Evolutionary conservation across 2,329 filamentous ascomycete genomes (phyloP).

Genomic region (Coniochaeta pulveracea): DNA sequence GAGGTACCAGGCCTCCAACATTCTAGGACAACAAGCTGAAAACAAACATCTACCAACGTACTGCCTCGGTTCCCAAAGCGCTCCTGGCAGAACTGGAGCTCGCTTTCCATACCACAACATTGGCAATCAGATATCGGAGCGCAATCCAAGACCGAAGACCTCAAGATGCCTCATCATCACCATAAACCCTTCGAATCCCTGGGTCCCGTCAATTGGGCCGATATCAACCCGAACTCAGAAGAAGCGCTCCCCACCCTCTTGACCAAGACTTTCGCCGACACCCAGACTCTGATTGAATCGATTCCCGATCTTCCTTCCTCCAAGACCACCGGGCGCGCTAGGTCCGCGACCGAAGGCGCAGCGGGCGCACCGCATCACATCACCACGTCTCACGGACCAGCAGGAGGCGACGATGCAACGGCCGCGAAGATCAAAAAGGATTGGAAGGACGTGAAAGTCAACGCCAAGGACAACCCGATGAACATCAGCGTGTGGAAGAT

Average conservation of each 20-base stretch:
- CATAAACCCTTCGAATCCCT: slow-evolving; percentile 15
- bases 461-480: slow-evolving; percentile 61
- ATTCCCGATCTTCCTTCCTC: slow-evolving; percentile 9
- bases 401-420: slow-evolving; percentile 30
- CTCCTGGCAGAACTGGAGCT: too few relatives aligned
- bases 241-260: slow-evolving; percentile 8
- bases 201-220: slow-evolving; percentile 11
- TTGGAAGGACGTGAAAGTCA: slow-evolving; percentile 79
- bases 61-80: too few relatives aligned
- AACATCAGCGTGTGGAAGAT: slow-evolving; percentile 73
- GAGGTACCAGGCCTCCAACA: too few relatives aligned
- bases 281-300: slow-evolving; percentile 14
- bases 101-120: too few relatives aligned
- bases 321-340: slow-evolving; percentile 26
- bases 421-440: slow-evolving; percentile 56
- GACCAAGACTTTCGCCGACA: slow-evolving; percentile 10
- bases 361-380: slow-evolving; percentile 27
- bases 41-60: too few relatives aligned
- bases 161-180: slow-evolving; percentile 11
- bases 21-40: too few relatives aligned
- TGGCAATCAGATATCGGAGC: too few relatives aligned
- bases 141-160: neutral
- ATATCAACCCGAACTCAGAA: slow-evolving; percentile 4
- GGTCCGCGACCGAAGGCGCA: slow-evolving; percentile 14
- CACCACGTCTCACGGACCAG: slow-evolving; percentile 13